These are phyloP conservation scores for Edaphochlamys debaryana DNA, from an alignment of 139 green algal species.

Conservation along the genomic window DNA sequence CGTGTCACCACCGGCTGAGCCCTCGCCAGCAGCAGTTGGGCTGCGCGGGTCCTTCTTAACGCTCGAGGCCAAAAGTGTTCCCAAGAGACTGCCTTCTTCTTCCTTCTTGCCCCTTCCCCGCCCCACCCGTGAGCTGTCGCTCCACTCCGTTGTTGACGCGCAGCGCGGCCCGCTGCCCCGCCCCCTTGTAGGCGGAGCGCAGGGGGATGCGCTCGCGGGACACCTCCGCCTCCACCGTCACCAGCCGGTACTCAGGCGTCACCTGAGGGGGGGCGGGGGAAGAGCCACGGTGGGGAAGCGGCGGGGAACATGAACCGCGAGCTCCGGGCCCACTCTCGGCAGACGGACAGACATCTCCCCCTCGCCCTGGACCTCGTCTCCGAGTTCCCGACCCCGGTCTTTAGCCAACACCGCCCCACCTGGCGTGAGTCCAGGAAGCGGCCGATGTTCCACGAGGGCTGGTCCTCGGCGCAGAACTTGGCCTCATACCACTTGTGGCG, in stretches of 20 bases:
- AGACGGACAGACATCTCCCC: too few relatives aligned
- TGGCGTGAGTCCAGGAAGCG: conserved; percentile 54
- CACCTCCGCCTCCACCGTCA: conserved; percentile 79
- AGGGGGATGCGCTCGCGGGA: conserved; percentile 83
- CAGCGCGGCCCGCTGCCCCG: conserved; percentile 71
- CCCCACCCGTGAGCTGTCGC: conserved; percentile 34
- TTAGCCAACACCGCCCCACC: too few relatives aligned
- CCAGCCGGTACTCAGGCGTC: conserved; percentile 33
- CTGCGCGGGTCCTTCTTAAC: background rate
- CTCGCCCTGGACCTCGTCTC: too few relatives aligned
- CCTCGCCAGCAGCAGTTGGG: too few relatives aligned
- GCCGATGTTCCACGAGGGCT: conserved; percentile 81
- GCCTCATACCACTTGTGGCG: conserved; percentile 74
- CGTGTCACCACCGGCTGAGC: too few relatives aligned
- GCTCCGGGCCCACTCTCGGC: too few relatives aligned
- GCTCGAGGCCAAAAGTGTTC: too few relatives aligned
- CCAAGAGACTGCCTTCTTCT: too few relatives aligned
- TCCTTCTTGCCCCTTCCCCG: background rate
- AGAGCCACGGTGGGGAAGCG: too few relatives aligned
- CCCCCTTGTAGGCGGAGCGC: conserved; percentile 78
- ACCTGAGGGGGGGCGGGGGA: conserved; percentile 11
- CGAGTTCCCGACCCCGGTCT: too few relatives aligned
- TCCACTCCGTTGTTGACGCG: conserved; percentile 73
- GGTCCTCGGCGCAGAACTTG: conserved; percentile 74
- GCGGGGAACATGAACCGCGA: too few relatives aligned